These are phyloP conservation scores for Pneumocystis carinii DNA, from an alignment of 1,139 yeast species.

Conservation along the genomic window DNA sequence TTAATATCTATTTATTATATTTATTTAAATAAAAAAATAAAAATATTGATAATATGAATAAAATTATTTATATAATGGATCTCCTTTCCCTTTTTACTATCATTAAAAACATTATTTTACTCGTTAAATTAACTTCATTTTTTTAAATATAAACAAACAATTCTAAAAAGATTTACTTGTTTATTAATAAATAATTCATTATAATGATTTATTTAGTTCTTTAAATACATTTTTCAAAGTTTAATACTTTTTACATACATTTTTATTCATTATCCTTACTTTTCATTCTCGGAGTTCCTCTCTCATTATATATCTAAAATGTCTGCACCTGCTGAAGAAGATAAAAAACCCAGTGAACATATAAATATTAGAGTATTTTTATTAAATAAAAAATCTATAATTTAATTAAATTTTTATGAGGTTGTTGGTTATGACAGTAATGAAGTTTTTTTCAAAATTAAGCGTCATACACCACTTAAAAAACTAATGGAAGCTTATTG, in stretches of 20 bases:
- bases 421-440: constrained; percentile 25
- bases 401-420: background rate
- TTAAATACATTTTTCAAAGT: background rate
- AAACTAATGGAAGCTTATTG: constrained; percentile 97
- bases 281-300: constrained; percentile 20
- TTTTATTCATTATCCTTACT: background rate
- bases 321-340: background rate
- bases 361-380: background rate
- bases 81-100: too few relatives aligned
- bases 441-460: constrained; percentile 91
- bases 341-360: background rate
- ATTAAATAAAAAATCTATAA: background rate
- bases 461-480: constrained; percentile 78
- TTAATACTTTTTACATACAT: too few relatives aligned
- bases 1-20: too few relatives aligned
- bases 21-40: too few relatives aligned
- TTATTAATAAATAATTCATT: too few relatives aligned
- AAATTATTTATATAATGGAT: too few relatives aligned
- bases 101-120: background rate
- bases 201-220: background rate
- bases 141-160: background rate
- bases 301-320: background rate
- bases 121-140: background rate
- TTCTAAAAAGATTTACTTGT: too few relatives aligned
- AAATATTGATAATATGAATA: too few relatives aligned